phyloP scores from a whole-genome alignment of 2,329 filamentous ascomycete species.

The Pseudocercospora macadamiae region DNA sequence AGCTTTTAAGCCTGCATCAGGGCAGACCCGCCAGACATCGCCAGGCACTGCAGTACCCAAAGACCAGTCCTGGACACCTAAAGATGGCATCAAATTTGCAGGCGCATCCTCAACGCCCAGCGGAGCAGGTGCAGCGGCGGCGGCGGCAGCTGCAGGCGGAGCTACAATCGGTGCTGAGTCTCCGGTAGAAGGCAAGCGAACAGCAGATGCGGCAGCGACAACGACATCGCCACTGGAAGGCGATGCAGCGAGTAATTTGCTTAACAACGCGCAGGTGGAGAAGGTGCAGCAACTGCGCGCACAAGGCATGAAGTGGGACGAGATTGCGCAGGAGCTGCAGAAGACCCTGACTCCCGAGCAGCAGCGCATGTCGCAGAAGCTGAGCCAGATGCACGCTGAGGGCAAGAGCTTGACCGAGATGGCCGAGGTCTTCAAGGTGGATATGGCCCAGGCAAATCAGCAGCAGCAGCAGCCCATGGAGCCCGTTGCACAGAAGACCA shows the following conservation, averaged over 20 bases:
- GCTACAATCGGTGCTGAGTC: slow-evolving; percentile 22
- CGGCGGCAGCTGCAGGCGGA: slow-evolving; percentile 18
- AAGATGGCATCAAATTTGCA: slow-evolving; percentile 45
- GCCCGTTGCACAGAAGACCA: slow-evolving; percentile 35
- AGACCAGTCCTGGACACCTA: slow-evolving; percentile 46
- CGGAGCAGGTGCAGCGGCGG: slow-evolving; percentile 23
- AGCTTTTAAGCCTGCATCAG: slow-evolving; percentile 25
- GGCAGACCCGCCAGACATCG: slow-evolving; percentile 36
- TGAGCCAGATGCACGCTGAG: slow-evolving; percentile 9
- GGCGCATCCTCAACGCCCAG: slow-evolving; percentile 27
- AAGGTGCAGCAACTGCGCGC: slow-evolving; percentile 32
- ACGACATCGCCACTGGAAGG: slow-evolving; percentile 26
- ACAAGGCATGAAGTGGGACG: slow-evolving; percentile 11
- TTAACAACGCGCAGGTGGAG: slow-evolving; percentile 24
- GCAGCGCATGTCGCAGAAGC: slow-evolving; percentile 14
- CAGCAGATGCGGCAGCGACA: slow-evolving; percentile 39
- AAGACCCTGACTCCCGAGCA: slow-evolving; percentile 12
- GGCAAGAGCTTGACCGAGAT: slow-evolving; percentile 17
- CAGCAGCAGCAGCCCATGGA: slow-evolving; percentile 23
- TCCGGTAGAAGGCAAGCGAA: slow-evolving; percentile 38
- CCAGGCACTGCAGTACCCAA: slow-evolving; percentile 37
- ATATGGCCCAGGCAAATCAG: slow-evolving; percentile 6
- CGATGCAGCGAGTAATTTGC: slow-evolving; percentile 1
- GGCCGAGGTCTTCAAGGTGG: slow-evolving; percentile 3
- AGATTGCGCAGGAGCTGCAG: slow-evolving; percentile 16